These are phyloP conservation scores for Paxillus involutus DNA, from an alignment of 768 basidiomycete genomes.

Conservation along the genomic window DNA sequence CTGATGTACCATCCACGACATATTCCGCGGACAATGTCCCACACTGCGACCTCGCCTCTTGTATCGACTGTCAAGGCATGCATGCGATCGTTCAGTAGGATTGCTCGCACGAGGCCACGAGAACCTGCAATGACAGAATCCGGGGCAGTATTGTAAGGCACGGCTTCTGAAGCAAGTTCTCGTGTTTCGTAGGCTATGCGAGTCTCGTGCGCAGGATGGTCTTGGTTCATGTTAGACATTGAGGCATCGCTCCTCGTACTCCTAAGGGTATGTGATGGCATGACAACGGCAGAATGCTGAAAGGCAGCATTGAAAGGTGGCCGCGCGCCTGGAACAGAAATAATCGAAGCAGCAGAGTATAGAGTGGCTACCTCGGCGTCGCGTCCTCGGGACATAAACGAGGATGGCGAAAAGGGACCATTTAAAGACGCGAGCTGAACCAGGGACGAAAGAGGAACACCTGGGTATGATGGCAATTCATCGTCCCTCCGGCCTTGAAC, in stretches of 20 bases:
- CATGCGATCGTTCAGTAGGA: conserved; percentile 83
- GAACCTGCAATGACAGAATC: conserved; percentile 75
- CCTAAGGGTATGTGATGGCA: conserved; percentile 26
- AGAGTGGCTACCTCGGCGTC: conserved; percentile 84
- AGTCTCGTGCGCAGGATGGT: conserved; percentile 33
- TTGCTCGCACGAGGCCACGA: conserved; percentile 77
- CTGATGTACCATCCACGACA: conserved; percentile 72
- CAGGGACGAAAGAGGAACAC: conserved; percentile 70
- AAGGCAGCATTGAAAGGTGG: conserved; percentile 38
- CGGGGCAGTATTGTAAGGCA: conserved; percentile 51
- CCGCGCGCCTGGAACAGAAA: conserved; percentile 57
- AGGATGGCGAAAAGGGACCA: conserved; percentile 51
- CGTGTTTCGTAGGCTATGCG: conserved; percentile 62
- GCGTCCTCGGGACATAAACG: conserved; percentile 35
- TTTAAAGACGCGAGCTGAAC: conserved; percentile 69
- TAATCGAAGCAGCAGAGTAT: conserved; percentile 82
- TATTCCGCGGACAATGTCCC: conserved; percentile 81
- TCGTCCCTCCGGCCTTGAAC: conserved; percentile 21
- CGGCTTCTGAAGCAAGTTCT: conserved; percentile 81
- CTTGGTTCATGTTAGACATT: conserved; percentile 21
- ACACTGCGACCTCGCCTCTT: conserved; percentile 82
- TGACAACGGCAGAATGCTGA: conserved; percentile 24
- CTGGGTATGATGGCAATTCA: conserved; percentile 42
- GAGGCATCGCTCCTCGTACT: conserved; percentile 20
- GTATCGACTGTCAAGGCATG: conserved; percentile 93